Percentiles rank a stretch among this genome's conserved stretches.
phyloP scores from a whole-genome alignment of 306 rosid genomes.

The Luffa acutangula region DNA sequence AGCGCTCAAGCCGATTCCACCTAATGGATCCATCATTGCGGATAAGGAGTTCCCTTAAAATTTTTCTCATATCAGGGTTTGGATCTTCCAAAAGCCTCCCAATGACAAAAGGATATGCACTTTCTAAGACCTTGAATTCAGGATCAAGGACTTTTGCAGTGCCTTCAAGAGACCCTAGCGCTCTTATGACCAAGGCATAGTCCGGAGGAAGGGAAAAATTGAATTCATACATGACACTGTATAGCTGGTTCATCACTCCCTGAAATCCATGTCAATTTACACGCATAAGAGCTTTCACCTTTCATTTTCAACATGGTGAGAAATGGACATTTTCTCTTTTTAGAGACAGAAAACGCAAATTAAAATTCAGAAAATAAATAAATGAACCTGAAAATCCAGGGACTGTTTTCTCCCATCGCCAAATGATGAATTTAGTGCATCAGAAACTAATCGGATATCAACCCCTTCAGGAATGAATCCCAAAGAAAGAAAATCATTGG shows the following conservation, averaged over 20 bases:
- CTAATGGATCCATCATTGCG: conserved; percentile 77
- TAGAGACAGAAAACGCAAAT: not conserved
- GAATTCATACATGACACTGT: conserved; percentile 76
- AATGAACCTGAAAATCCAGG: conserved; percentile 80
- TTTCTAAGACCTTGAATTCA: conserved; percentile 77
- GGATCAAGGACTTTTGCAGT: conserved; percentile 94
- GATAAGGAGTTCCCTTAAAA: conserved; percentile 82
- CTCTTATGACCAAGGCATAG: conserved; percentile 90
- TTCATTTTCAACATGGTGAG: not conserved
- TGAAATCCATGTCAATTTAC: conserved; percentile 38
- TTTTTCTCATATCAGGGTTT: conserved; percentile 92
- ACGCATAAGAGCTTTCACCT: conserved; percentile 4
- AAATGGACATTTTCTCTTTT: not conserved
- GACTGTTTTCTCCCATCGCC: conserved; percentile 40
- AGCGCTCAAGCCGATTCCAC: conserved; percentile 93
- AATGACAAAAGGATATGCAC: conserved; percentile 86
- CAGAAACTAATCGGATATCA: conserved; percentile 55
- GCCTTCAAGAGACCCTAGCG: conserved; percentile 93
- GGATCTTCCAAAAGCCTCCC: conserved; percentile 95
- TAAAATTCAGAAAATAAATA: not conserved
- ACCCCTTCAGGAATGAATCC: conserved; percentile 92
- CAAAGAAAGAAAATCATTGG: conserved; percentile 90
- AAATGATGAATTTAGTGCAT: conserved; percentile 60
- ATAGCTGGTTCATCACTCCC: conserved; percentile 89
- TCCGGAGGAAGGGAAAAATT: conserved; percentile 92